Evolutionary conservation across 768 basidiomycete genomes (phyloP).

Genomic region (Lactarius sanguifluus): DNA sequence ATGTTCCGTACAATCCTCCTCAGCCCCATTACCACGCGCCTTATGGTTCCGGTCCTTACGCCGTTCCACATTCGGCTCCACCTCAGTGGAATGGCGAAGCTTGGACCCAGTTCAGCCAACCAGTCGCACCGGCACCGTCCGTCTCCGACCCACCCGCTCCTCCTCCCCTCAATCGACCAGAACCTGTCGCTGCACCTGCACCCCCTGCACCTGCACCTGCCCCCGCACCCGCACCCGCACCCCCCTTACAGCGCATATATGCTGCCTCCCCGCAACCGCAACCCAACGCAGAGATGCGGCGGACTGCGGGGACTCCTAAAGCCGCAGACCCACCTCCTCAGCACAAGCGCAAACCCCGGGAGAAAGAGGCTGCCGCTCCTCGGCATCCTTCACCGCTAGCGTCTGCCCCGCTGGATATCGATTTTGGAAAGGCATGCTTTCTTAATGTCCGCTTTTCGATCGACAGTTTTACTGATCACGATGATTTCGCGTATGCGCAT

Average conservation of each 20-base stretch:
- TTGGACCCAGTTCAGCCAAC: conserved; percentile 28
- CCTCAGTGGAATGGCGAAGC: conserved; percentile 30
- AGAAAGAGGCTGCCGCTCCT: conserved; percentile 37
- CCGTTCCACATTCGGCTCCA: conserved; percentile 25
- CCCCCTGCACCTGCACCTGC: conserved; percentile 30
- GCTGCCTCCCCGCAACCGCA: conserved; percentile 36
- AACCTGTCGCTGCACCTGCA: conserved; percentile 27
- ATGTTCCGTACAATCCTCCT: conserved; percentile 31
- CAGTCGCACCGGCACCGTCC: conserved; percentile 13
- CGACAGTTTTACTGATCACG: not conserved
- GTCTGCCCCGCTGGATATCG: conserved; percentile 37
- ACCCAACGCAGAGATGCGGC: conserved; percentile 31
- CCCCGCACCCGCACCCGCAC: conserved; percentile 34
- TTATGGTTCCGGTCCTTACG: conserved; percentile 29
- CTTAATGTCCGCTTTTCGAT: conserved; percentile 6
- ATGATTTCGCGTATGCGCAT: not conserved
- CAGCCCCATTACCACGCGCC: conserved; percentile 28
- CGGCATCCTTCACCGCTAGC: conserved; percentile 32
- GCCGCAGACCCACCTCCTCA: conserved; percentile 27
- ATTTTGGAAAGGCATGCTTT: conserved; percentile 44
- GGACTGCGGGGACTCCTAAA: conserved; percentile 35
- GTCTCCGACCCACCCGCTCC: conserved; percentile 20
- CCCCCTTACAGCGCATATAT: conserved; percentile 37
- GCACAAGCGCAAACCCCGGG: conserved; percentile 40
- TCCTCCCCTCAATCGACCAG: conserved; percentile 16